phyloP scores from a whole-genome alignment of 1,284 basidiomycete genomes.

The Moniliella sp. region DNA sequence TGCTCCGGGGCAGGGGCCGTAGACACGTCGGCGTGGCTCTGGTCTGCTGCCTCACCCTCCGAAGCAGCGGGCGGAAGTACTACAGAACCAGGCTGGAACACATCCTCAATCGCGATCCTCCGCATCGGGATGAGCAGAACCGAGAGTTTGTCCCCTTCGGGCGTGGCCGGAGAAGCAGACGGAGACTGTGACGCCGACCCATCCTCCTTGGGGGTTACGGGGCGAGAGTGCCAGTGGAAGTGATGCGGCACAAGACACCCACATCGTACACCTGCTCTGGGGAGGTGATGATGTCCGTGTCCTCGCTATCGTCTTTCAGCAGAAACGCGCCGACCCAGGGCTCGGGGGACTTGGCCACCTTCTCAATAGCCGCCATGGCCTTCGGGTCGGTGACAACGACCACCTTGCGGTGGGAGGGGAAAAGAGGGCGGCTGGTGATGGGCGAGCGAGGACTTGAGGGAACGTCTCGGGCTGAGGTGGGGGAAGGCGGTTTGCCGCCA shows the following conservation, averaged over 20 bases:
- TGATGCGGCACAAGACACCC: slow-evolving; percentile 90
- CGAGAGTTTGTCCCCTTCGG: too few species aligned
- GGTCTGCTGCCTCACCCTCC: too few species aligned
- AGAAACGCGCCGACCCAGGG: slow-evolving; percentile 94
- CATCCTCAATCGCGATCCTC: too few species aligned
- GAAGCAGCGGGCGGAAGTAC: too few species aligned
- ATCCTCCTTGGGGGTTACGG: too few species aligned
- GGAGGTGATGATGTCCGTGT: slow-evolving; percentile 77
- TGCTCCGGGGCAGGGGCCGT: too few species aligned
- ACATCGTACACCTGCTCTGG: slow-evolving; percentile 71
- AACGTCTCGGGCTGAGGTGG: slow-evolving; percentile 47
- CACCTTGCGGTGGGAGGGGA: slow-evolving; percentile 69
- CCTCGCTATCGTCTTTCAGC: slow-evolving; percentile 77
- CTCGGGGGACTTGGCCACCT: slow-evolving; percentile 82
- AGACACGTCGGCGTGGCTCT: too few species aligned
- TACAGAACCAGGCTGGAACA: too few species aligned
- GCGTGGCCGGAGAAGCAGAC: too few species aligned
- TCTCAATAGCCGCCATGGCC: slow-evolving; percentile 89
- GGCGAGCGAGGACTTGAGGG: slow-evolving; percentile 79
- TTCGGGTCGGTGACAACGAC: slow-evolving; percentile 41
- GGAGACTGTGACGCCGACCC: too few species aligned
- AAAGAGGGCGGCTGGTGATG: slow-evolving; percentile 82
- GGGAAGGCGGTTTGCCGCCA: too few species aligned
- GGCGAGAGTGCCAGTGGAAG: slow-evolving; percentile 90
- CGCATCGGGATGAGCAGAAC: too few species aligned